Percentiles rank a stretch among this genome's conserved stretches.
Conservation (phyloP, 2,329 filamentous ascomycete species). For the Pseudocercospora crystallina region DNA sequence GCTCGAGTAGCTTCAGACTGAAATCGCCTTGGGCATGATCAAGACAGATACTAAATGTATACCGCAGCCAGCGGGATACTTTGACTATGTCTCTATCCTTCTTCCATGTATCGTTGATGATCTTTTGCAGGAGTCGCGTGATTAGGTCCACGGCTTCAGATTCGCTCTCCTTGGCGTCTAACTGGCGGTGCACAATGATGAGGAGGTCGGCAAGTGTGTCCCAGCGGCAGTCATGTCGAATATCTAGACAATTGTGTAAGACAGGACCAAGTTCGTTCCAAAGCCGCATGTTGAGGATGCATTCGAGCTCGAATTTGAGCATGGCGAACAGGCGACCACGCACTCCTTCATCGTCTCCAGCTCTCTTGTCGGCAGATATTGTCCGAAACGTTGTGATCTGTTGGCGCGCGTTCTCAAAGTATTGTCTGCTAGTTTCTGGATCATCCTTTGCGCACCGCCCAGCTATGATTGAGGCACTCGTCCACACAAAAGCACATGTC, state of each 20-base stretch:
- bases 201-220: slow-evolving; percentile 50
- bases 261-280: slow-evolving; percentile 67
- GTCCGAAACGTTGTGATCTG: slow-evolving; percentile 58
- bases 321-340: slow-evolving; percentile 57
- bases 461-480: slow-evolving; percentile 47
- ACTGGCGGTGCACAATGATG: slow-evolving; percentile 43
- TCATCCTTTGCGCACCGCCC: slow-evolving; percentile 47
- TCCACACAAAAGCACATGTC: slow-evolving; percentile 68
- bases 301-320: slow-evolving; percentile 78
- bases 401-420: slow-evolving; percentile 62
- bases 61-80: slow-evolving; percentile 75
- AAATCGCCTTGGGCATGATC: slow-evolving; percentile 43
- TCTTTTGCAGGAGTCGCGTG: slow-evolving; percentile 55
- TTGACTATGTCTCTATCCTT: slow-evolving; percentile 55
- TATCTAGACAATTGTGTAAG: slow-evolving; percentile 47
- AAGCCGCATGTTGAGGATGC: slow-evolving; percentile 62
- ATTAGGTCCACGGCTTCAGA: slow-evolving; percentile 18
- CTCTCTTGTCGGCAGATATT: slow-evolving; percentile 37
- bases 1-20: slow-evolving; percentile 55
- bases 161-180: slow-evolving; percentile 6
- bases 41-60: slow-evolving; percentile 69
- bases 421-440: slow-evolving; percentile 53
- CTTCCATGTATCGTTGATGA: slow-evolving; percentile 67
- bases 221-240: slow-evolving; percentile 38
- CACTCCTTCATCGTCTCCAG: slow-evolving; percentile 26